Evolutionary conservation across 1,284 basidiomycete species (phyloP), one percentile per base, ranked within the genome.

Genomic region (Omphalotus olearius): DNA sequence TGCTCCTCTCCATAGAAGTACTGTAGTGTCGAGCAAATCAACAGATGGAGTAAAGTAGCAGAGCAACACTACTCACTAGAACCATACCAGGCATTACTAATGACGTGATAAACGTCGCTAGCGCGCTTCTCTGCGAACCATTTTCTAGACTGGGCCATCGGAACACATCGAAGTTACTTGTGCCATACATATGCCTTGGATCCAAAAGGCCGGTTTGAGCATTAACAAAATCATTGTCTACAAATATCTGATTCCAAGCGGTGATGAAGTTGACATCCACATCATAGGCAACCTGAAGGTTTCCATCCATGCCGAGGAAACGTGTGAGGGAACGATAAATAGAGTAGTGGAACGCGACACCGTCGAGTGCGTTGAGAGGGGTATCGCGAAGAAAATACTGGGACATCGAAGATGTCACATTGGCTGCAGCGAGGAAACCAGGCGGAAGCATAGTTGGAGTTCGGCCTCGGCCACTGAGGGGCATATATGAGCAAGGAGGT

Each of bases 241-340:
- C 81, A 59, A 93, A 86, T 83, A 95, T 92, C 66, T 91, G 72
- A 65, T 92, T 91, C 92, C 92, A 96, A 0, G 88, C 83, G 0
- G 83, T 83, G 66, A 93, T 72, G 64, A 95, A 93, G 68, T 95
- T 90, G 63, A 74, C 68, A 55, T 82, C 74, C 20, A 92, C 71
- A 63, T 96, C 93, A 66, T 87, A 93, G 6, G 88, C 91, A 46
- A 91, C 93, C 57, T 87, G 79, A 30, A 95, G 72, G 67, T 94
- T 93, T 61, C 93, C 93, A 62, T 96, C 93, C 90, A 95, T 91
- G 52, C 92, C 91, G 38, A 95, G 76, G 72, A 93, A 92, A 45
- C 92, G 86, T 26, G 83, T 73, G 43, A 95, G 69, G 1, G 85
- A 72, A 56, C 93, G 93, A 65, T 96, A 95, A 47, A 87, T 85